Evolutionary conservation across 2,329 filamentous ascomycete species (phyloP).

Genomic region (Lecanosticta acicola): DNA sequence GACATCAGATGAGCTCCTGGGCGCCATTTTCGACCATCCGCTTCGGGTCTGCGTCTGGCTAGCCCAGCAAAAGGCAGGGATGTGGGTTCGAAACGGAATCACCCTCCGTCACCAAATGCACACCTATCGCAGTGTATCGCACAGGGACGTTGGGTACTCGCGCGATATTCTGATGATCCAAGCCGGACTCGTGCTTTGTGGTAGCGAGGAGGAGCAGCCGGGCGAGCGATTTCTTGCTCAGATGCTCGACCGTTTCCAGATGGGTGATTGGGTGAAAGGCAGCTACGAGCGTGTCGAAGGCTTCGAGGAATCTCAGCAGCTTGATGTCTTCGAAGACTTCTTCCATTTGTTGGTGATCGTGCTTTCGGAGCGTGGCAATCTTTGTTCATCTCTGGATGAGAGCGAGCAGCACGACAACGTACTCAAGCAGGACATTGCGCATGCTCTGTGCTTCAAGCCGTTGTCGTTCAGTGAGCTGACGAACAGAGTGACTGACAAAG

Average conservation of each 20-base stretch:
- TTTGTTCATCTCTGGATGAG: conserved; percentile 64
- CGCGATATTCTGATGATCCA: conserved; percentile 92
- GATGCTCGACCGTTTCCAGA: conserved; percentile 84
- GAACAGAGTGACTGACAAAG: conserved; percentile 77
- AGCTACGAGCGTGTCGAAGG: conserved; percentile 68
- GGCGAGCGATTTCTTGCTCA: conserved; percentile 66
- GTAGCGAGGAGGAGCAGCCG: conserved; percentile 56
- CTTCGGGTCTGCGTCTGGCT: conserved; percentile 92
- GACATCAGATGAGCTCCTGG: conserved; percentile 27
- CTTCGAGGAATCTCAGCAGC: conserved; percentile 79
- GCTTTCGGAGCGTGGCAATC: conserved; percentile 77
- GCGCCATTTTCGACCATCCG: conserved; percentile 76
- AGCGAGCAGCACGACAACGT: conserved; percentile 58
- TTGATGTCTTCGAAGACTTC: conserved; percentile 94
- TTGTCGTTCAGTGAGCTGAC: conserved; percentile 90
- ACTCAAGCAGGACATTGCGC: conserved; percentile 83
- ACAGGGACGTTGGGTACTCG: conserved; percentile 88
- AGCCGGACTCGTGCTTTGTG: conserved; percentile 79
- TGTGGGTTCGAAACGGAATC: conserved; percentile 98
- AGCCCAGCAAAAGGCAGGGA: conserved; percentile 94
- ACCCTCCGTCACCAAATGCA: conserved; percentile 92
- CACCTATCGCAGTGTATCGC: conserved; percentile 82
- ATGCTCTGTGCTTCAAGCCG: conserved; percentile 93
- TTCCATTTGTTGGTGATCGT: conserved; percentile 87
- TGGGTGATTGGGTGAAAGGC: conserved; percentile 81